Evolutionary conservation across 768 basidiomycete species (phyloP).

Genomic region (Gloeopeniophorella convolvens): DNA sequence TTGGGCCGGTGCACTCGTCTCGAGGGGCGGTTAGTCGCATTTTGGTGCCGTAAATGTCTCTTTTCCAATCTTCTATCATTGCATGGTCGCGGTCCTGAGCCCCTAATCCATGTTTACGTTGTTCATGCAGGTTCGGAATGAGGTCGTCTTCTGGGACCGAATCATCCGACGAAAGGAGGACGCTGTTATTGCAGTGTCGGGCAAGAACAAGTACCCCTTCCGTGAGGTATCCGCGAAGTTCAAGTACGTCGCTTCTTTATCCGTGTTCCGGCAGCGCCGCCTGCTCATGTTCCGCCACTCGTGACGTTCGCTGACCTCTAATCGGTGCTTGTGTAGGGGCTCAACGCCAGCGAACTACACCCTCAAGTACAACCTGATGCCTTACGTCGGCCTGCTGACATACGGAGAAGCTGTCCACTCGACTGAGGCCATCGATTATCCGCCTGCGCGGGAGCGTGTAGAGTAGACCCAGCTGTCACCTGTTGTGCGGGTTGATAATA

Average conservation of each 20-base stretch:
- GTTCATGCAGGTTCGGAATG: conserved; percentile 50
- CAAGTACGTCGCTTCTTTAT: conserved; percentile 46
- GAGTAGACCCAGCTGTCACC: conserved; percentile 2
- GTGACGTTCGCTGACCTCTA: conserved; percentile 16
- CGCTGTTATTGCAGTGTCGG: conserved; percentile 56
- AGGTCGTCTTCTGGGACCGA: conserved; percentile 88
- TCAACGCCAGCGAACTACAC: conserved; percentile 59
- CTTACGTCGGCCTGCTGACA: conserved; percentile 73
- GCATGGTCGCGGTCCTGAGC: not conserved
- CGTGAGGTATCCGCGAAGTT: conserved; percentile 68
- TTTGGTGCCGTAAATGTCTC: not conserved
- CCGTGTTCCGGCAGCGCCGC: not conserved
- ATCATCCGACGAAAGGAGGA: conserved; percentile 79
- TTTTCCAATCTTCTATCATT: not conserved
- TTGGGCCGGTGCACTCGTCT: no score
- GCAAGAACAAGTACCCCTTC: conserved; percentile 81
- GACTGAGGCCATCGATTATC: conserved; percentile 30
- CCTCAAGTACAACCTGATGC: conserved; percentile 88
- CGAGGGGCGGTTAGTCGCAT: not conserved
- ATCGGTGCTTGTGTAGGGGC: conserved; percentile 39
- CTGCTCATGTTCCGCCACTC: conserved; percentile 6
- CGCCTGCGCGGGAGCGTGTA: conserved; percentile 22
- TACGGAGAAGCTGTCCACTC: conserved; percentile 66
- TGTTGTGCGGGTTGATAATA: not conserved
- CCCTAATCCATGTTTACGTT: conserved; percentile 2